Evolutionary conservation across 2,329 filamentous ascomycete genomes (phyloP), one percentile per base, ranked within the genome.

Genomic region (Seiridium cupressi): DNA sequence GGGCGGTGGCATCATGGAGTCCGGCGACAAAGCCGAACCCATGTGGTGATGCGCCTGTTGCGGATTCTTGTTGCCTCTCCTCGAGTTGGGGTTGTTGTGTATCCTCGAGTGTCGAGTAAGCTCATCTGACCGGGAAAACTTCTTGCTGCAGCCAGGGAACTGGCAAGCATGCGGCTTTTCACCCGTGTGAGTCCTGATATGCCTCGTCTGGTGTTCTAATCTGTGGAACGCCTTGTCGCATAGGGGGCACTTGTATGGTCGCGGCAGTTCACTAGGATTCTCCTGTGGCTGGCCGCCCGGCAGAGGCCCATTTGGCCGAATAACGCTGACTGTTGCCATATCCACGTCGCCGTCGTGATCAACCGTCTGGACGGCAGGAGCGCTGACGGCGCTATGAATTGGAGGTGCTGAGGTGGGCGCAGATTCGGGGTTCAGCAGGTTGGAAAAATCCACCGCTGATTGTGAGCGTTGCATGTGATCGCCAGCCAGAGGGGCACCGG

Each of bases 161-260:
- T 92, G 89, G 85, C 94, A 99, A 63, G 91, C 93, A 72, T 98
- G 95, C 53, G 94, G 94, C 84, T 98, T 99, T 82, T 99, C 94
- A 70, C 94, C 95, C 0, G 94, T 99, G 77, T 99, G 94, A 5
- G 95, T 98, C 70, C 94, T 89, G 73, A 98, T 98, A 77, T 99
- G 94, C 69, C 84, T 79, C 31, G 85, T 88, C 83, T 97, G 94
- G 76, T 98, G 94, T 81, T 98, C 94, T 47, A 99, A 84, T 64
- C 95, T 92, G 82, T 98, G 95, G 80, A 99, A 99, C 62, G 95
- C 94, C 84, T 97, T 96, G 71, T 97, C 94, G 81, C 95, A 99
- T 64, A 99, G 86, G 62, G 94, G 93, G 77, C 94, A 99, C 82
- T 98, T 98, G 87, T 99, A 99, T 0, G 94, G 94, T 60, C 95